A percentile compares a stretch with the other conserved stretches of the same genome.
Evolutionary conservation across 2,329 filamentous ascomycete genomes (phyloP).

Genomic region (Aspergillus bombycis): DNA sequence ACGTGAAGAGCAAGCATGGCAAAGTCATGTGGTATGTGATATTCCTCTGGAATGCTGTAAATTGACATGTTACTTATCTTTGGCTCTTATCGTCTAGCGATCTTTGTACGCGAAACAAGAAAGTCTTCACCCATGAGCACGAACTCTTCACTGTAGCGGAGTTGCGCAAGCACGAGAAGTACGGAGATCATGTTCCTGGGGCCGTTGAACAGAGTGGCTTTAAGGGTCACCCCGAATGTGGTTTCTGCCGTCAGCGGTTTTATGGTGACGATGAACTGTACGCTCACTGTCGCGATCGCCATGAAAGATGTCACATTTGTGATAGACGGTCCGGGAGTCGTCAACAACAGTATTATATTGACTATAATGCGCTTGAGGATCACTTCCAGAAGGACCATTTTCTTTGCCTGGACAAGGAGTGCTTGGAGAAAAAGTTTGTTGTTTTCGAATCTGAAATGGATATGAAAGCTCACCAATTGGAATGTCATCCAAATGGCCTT

Average conservation of each 20-base stretch:
- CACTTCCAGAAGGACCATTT: slow-evolving; percentile 91
- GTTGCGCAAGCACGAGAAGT: slow-evolving; percentile 82
- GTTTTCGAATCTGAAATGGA: slow-evolving; percentile 96
- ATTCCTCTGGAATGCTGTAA: not conserved
- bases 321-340: slow-evolving; percentile 67
- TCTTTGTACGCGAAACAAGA: slow-evolving; percentile 90
- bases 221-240: slow-evolving; percentile 91
- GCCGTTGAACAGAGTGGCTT: slow-evolving; percentile 92
- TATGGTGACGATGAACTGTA: slow-evolving; percentile 97
- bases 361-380: slow-evolving; percentile 82
- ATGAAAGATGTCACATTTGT: slow-evolving; percentile 94
- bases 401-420: slow-evolving; percentile 81
- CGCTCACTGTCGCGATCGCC: slow-evolving; percentile 87
- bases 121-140: slow-evolving; percentile 97
- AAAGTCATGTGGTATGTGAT: slow-evolving; percentile 77
- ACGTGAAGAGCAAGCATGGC: slow-evolving; percentile 79
- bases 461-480: slow-evolving; percentile 87
- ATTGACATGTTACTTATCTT: slow-evolving; percentile 5
- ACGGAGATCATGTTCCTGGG: slow-evolving; percentile 88
- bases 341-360: slow-evolving; percentile 84
- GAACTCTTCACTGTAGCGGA: slow-evolving; percentile 83
- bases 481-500: slow-evolving; percentile 75
- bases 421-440: slow-evolving; percentile 94
- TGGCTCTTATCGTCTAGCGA: slow-evolving; percentile 55
- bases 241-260: slow-evolving; percentile 88